Base-by-base conservation (phyloP, 75 land plant species). In the Sequoiadendron giganteum region DNA sequence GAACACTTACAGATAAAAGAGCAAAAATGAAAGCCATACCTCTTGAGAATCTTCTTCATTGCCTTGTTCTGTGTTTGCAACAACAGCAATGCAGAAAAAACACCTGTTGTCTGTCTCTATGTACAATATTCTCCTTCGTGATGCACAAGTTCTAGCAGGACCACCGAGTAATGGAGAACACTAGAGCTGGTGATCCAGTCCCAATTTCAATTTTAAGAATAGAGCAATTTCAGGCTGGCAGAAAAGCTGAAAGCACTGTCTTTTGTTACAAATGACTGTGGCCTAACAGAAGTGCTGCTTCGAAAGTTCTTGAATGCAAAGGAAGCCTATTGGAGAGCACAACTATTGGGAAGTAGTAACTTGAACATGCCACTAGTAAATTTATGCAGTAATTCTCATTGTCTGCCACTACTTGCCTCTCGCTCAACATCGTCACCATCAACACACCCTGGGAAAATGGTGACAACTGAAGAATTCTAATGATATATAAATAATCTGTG, bases 1-100 rank as follows among this genome's bases (percentile, higher is more conserved):
- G 10, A 80, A 82, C 14, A 82, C 11, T 42, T 2, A 47, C 14
- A 16, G 19, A 34, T 19, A 77, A 77, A 36, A 2, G 7, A 38
- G 6, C 16, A 1, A 36, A 36, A 77, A 77, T 39, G 21, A 40
- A 32, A 2, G 82, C 40, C 84, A n/a, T 82, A 82, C 84, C 52
- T 45, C 84, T 82, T 82, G 84, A 82, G 84, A 82, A 21, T 82
- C 49, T 42, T 82, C 84, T n/a, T n/a, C 52, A 10, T 82, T 28
- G 32, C 25, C 3, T 47, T 82, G 84, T 82, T 82, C 48, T 82
- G 52, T 52, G 8, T 82, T 52, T 43, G 84, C 13, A 13, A 32
- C 49, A 45, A 47, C 32, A 82, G 84, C 84, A 82, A 47, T 82
- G 84, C 32, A 45, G 84, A 13, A 21, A 82, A 3, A 30, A 34